These are phyloP conservation scores for Nitzschia sp. DNA, from an alignment of 108 stramenopile genomes.

Conservation along the genomic window DNA sequence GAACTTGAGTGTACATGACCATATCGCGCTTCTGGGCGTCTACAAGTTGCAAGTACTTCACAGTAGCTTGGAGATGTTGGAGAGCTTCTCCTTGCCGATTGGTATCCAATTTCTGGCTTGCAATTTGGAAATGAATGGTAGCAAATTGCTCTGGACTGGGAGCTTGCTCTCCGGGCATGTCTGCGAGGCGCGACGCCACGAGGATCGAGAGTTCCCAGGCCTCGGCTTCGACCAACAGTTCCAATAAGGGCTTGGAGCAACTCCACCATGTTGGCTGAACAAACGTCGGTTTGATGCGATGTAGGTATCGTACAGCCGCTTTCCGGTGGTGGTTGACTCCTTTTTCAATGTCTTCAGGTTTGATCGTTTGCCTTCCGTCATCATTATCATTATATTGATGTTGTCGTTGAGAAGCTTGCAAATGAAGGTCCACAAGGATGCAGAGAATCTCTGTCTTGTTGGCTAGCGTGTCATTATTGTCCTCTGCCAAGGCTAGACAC, in stretches of 20 bases:
- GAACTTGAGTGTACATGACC: slow-evolving; percentile 27
- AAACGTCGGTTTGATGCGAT: slow-evolving; percentile 34
- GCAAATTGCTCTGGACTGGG: slow-evolving; percentile 20
- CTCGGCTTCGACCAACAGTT: slow-evolving; percentile 23
- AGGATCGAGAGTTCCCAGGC: slow-evolving; percentile 34
- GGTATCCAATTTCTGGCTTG: slow-evolving; percentile 19
- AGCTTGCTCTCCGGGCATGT: background rate
- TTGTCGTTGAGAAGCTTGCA: slow-evolving; percentile 14
- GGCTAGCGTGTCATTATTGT: slow-evolving; percentile 26
- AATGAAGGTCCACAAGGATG: slow-evolving; percentile 25
- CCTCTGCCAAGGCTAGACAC: slow-evolving; percentile 27
- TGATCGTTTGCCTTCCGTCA: too few species aligned
- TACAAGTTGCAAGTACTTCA: slow-evolving; percentile 23
- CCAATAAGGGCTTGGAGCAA: slow-evolving; percentile 4
- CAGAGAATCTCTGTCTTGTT: slow-evolving; percentile 34
- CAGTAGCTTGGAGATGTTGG: slow-evolving; percentile 31
- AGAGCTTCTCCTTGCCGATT: slow-evolving; percentile 29
- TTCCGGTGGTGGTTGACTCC: background rate
- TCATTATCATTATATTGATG: background rate
- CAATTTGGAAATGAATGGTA: slow-evolving; percentile 32
- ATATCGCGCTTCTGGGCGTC: slow-evolving; percentile 18
- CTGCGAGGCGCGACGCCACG: slow-evolving; percentile 12
- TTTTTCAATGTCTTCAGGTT: background rate
- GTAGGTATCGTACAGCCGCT: slow-evolving; percentile 18
- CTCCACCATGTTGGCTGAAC: slow-evolving; percentile 27